Conservation (phyloP, 164 flowering plant species). For the Vitis labrusca region DNA sequence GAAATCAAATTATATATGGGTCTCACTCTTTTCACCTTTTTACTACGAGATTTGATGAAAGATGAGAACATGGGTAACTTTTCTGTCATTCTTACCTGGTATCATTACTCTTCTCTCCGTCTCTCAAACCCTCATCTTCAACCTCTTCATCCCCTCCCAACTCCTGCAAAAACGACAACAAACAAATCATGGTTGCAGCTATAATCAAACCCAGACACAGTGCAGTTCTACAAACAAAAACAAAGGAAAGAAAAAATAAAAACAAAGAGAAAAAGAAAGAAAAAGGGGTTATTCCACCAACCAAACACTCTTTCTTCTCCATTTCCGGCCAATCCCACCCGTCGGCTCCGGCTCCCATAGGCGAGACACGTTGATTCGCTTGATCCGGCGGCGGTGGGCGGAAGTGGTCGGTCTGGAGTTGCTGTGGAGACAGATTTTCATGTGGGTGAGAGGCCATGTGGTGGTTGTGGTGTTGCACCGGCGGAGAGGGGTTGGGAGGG, state of each 20-base stretch:
- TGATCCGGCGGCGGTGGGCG: slow-evolving; percentile 26
- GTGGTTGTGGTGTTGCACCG: slow-evolving; percentile 31
- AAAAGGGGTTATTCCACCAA: slow-evolving; percentile 7
- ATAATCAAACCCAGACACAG: neutral
- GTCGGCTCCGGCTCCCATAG: slow-evolving; percentile 5
- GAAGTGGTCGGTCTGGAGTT: neutral
- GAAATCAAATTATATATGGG: slow-evolving; percentile 7
- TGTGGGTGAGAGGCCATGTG: slow-evolving; percentile 4
- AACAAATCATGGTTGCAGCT: neutral
- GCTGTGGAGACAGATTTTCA: neutral
- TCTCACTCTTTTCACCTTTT: slow-evolving; percentile 16
- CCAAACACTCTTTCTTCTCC: slow-evolving; percentile 13
- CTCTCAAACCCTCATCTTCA: slow-evolving; percentile 8
- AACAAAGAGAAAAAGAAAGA: neutral
- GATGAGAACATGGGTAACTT: slow-evolving; percentile 13
- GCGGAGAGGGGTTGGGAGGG: slow-evolving; percentile 25
- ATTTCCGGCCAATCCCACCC: slow-evolving; percentile 6
- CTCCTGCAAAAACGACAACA: slow-evolving; percentile 20
- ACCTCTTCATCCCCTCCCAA: slow-evolving; percentile 9
- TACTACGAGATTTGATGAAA: slow-evolving; percentile 32
- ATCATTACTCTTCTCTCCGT: slow-evolving; percentile 22
- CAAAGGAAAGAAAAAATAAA: neutral
- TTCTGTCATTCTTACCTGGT: slow-evolving; percentile 30
- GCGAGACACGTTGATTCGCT: slow-evolving; percentile 12
- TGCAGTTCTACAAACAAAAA: slow-evolving; percentile 10